These are phyloP conservation scores for Epichloe uncinata DNA, from an alignment of 2,329 filamentous ascomycete genomes.

Conservation along the genomic window DNA sequence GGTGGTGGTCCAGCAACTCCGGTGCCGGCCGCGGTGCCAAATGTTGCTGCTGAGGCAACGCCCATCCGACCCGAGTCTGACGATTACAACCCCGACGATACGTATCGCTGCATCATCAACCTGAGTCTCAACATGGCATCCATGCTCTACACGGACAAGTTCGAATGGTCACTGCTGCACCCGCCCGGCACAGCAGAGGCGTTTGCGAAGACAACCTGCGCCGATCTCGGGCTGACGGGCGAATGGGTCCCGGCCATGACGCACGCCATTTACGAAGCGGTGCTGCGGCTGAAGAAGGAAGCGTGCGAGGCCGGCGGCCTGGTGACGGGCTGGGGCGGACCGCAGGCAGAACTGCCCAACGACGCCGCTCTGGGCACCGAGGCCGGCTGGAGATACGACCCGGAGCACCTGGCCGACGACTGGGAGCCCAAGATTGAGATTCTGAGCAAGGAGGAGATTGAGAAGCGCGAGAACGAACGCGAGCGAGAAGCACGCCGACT, in stretches of 20 bases:
- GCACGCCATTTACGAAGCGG: conserved; percentile 93
- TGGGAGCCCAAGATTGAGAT: conserved; percentile 76
- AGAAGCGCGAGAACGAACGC: conserved; percentile 88
- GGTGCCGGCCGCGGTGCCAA: conserved; percentile 23
- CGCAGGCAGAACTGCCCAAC: conserved; percentile 62
- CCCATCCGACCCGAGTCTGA: conserved; percentile 49
- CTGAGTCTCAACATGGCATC: conserved; percentile 87
- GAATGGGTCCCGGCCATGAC: conserved; percentile 94
- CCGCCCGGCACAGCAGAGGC: conserved; percentile 83
- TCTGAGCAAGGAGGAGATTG: conserved; percentile 89
- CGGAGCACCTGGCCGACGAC: conserved; percentile 71
- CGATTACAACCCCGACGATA: conserved; percentile 80
- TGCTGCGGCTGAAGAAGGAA: conserved; percentile 86
- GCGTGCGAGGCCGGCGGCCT: conserved; percentile 84
- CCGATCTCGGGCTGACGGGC: conserved; percentile 74
- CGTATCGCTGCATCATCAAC: conserved; percentile 83
- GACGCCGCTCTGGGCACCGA: conserved; percentile 71
- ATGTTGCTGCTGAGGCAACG: conserved; percentile 58
- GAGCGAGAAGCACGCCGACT: conserved; percentile 81
- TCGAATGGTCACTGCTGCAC: conserved; percentile 92
- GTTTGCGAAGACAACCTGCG: conserved; percentile 86
- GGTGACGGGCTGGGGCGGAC: conserved; percentile 55
- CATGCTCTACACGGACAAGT: conserved; percentile 88
- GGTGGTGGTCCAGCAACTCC: conserved; percentile 33
- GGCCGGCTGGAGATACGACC: conserved; percentile 91